Base-by-base conservation (phyloP, 768 basidiomycete species). In the Chlorophyllum brunneum region DNA sequence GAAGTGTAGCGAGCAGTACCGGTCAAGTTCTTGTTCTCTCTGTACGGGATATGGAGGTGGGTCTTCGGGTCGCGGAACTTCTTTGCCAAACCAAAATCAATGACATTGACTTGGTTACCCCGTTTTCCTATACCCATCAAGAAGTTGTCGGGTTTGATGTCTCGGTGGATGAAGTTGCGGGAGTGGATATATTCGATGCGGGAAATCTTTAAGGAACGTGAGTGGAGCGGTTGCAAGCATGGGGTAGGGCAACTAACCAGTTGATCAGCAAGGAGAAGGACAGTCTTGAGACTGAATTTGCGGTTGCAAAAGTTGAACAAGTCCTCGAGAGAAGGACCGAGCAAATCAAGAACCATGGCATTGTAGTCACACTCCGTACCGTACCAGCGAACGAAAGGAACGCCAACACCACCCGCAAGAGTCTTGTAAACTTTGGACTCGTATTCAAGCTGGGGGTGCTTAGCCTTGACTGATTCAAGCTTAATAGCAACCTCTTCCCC, bases 61-160 rank as follows among this genome's bases (percentile, higher is more conserved):
- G 97, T 99, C 85, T 98, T 98, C 26, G 97, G 95, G 75, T 99
- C 97, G 56, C 97, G 85, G 82, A 95, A 99, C 78, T 99, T 99
- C 82, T 98, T 99, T 24, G 97, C 97, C 41, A 99, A 82, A 76
- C 97, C 93, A 51, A 97, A 97, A 66, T 97, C 94, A 67, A 95
- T 92, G 60, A 98, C 91, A 63, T 99, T 99, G 75, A 99, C 97
- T 71, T 99, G 97, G 67, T 98, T 99, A 58, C 97, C 95, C 60
- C 97, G 94, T 77, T 98, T 98, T 61, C 97, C 97, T 60, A 98
- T 98, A 39, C 95, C 95, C 95, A 99, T 99, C 66, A 99, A 73
- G 77, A 99, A 99, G 76, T 99, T 98, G 79, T 98, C 95, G 31
- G 97, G 97, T 70, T 99, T 99, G 82, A 99, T 97, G 67, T 99